Evolutionary conservation across 129 eudicot species (phyloP).

Genomic region (Ambrosia artemisiifolia): DNA sequence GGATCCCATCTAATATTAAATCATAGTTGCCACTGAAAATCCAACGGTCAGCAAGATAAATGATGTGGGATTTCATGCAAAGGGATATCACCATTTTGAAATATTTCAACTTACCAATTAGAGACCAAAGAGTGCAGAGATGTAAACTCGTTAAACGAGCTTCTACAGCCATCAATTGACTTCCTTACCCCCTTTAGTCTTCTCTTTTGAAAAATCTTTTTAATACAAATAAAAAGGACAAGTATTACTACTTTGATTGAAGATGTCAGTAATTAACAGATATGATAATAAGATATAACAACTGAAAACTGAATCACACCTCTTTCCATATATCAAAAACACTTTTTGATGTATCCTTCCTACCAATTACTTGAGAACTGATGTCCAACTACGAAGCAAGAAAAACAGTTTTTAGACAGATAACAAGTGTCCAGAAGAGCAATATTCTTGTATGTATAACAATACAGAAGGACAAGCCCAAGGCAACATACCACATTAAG

Average conservation of each 20-base stretch:
- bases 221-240: constrained; percentile 7
- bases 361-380: constrained; percentile 91
- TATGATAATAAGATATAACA: constrained; percentile 5
- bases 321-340: constrained; percentile 94
- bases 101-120: constrained; percentile 56
- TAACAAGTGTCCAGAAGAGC: not conserved
- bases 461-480: constrained; percentile 16
- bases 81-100: not conserved
- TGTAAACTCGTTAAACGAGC: constrained; percentile 49
- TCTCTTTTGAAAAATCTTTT: constrained; percentile 77
- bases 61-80: constrained; percentile 11
- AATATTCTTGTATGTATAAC: constrained; percentile 11
- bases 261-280: not conserved
- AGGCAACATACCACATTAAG: constrained; percentile 73
- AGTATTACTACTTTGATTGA: not conserved
- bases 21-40: constrained; percentile 86
- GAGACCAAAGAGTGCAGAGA: constrained; percentile 70
- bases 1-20: constrained; percentile 75
- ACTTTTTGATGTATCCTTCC: constrained; percentile 78
- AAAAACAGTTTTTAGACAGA: constrained; percentile 10
- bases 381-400: constrained; percentile 54
- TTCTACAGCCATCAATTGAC: constrained; percentile 32
- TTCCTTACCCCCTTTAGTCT: constrained; percentile 53
- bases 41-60: constrained; percentile 23
- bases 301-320: constrained; percentile 33